Percentiles rank a stretch among this genome's conserved stretches.
Conservation (phyloP, 2,329 filamentous ascomycete species). For the Trichoderma hamatum region DNA sequence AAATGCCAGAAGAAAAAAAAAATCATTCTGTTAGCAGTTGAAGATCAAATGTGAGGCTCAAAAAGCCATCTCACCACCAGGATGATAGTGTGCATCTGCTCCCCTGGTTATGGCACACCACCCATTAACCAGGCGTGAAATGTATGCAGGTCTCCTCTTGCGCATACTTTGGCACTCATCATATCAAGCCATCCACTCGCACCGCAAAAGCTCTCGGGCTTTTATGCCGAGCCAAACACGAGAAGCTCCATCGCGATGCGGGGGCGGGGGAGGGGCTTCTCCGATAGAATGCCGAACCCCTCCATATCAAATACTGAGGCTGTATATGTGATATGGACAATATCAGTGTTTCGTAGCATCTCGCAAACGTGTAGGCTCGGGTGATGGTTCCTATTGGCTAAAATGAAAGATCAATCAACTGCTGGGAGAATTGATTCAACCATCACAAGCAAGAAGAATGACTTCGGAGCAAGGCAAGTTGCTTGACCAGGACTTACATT, state of each 20-base stretch:
- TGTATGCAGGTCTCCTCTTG: background rate
- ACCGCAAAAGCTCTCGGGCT: background rate
- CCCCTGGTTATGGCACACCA: background rate
- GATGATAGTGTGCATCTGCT: background rate
- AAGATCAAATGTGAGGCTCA: background rate
- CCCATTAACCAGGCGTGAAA: background rate
- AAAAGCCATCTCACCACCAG: background rate
- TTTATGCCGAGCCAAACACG: conserved; percentile 1
- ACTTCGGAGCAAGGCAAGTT: background rate
- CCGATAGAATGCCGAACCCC: conserved; percentile 16
- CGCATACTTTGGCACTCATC: background rate
- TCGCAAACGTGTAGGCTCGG: background rate
- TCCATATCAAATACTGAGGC: background rate
- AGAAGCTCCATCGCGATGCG: background rate
- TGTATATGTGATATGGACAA: background rate
- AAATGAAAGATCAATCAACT: background rate
- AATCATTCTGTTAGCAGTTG: background rate
- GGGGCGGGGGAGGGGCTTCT: conserved; percentile 17
- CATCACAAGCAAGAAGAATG: background rate
- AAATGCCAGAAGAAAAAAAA: background rate
- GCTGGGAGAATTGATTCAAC: background rate
- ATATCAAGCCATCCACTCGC: background rate
- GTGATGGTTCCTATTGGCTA: background rate
- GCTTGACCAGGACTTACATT: background rate
- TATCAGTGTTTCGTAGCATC: background rate